Conservation (phyloP, 805 yeast genomes). For the Hanseniaspora vineae region DNA sequence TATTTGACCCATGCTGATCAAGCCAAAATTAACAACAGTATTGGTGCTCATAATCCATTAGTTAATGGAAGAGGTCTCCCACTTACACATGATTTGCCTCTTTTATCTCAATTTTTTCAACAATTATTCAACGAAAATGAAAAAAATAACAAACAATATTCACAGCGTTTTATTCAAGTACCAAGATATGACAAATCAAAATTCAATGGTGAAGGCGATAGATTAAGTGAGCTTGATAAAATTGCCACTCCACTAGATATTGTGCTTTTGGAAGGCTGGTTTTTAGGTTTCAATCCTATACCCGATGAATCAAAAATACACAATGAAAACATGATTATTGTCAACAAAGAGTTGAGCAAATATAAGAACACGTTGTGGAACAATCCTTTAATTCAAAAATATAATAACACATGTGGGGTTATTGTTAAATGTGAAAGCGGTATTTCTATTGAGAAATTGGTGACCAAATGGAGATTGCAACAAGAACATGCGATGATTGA, state of each 20-base stretch:
- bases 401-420: constrained; percentile 21
- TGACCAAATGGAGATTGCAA: constrained; percentile 67
- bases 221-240: constrained; percentile 26
- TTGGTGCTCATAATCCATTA: constrained; percentile 35
- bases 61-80: constrained; percentile 80
- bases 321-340: constrained; percentile 21
- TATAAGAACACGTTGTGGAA: constrained; percentile 34
- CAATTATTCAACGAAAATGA: constrained; percentile 19
- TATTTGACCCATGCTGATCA: constrained; percentile 62
- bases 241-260: constrained; percentile 38
- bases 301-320: constrained; percentile 13
- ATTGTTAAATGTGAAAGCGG: constrained; percentile 46
- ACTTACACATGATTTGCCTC: constrained; percentile 72
- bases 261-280: constrained; percentile 89
- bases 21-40: constrained; percentile 24
- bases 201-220: constrained; percentile 67
- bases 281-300: constrained; percentile 55
- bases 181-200: constrained; percentile 68
- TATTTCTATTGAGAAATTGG: constrained; percentile 35
- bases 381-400: constrained; percentile 42
- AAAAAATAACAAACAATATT: constrained; percentile 15
- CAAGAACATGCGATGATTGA: constrained; percentile 27
- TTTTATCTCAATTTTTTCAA: constrained; percentile 17
- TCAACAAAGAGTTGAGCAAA: constrained; percentile 39
- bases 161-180: constrained; percentile 22